phyloP scores from a whole-genome alignment of 108 stramenopile species.

The Nitzschia sp. region DNA sequence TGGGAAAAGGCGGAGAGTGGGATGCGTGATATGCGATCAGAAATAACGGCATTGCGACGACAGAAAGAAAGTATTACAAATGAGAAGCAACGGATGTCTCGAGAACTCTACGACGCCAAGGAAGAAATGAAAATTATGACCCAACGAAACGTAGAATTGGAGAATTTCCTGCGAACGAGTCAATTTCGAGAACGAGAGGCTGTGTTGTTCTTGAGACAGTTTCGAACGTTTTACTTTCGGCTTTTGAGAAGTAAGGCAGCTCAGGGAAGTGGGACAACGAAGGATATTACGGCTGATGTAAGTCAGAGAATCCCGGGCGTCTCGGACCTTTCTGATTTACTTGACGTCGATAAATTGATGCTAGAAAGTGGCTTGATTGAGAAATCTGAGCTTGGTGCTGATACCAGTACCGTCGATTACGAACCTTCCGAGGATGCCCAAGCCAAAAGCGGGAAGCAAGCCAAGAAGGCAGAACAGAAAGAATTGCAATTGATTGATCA shows the following conservation, averaged over 20 bases:
- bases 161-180: conserved; percentile 63
- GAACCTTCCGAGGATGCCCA: conserved; percentile 18
- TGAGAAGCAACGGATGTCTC: conserved; percentile 55
- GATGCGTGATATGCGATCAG: conserved; percentile 56
- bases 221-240: conserved; percentile 76
- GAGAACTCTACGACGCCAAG: conserved; percentile 54
- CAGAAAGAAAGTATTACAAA: conserved; percentile 60
- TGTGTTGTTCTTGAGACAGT: conserved; percentile 80
- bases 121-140: conserved; percentile 53
- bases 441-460: conserved; percentile 19
- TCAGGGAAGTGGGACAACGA: conserved; percentile 58
- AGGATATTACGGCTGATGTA: conserved; percentile 45
- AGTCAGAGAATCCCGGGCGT: conserved; percentile 63
- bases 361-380: conserved; percentile 83
- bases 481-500: conserved; percentile 18
- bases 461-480: conserved; percentile 17
- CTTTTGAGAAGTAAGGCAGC: conserved; percentile 67
- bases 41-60: conserved; percentile 63
- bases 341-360: conserved; percentile 80
- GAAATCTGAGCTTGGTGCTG: conserved; percentile 67
- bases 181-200: conserved; percentile 90
- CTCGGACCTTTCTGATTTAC: conserved; percentile 72
- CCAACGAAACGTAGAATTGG: conserved; percentile 55
- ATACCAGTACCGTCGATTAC: conserved; percentile 41
- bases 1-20: conserved; percentile 42